Evolutionary conservation across 139 green algal species (phyloP).

Genomic region (Bryopsis sp.): DNA sequence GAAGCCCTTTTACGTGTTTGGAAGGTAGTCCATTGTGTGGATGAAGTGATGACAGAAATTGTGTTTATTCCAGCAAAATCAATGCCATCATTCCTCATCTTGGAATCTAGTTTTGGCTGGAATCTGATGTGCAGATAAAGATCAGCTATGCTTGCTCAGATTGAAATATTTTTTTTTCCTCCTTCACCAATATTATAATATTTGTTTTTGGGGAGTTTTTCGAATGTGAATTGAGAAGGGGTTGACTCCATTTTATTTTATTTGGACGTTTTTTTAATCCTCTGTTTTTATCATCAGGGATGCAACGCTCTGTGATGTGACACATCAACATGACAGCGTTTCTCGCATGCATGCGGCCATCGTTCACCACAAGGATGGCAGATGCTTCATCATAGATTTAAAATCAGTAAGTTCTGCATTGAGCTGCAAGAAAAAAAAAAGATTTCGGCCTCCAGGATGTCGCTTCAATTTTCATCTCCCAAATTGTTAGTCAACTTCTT

Average conservation of each 20-base stretch:
- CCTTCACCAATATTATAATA: background rate
- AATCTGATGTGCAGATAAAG: background rate
- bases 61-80: no score
- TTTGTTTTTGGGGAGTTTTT: background rate
- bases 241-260: background rate
- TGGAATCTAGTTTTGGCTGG: background rate
- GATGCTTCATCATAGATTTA: slow-evolving; percentile 17
- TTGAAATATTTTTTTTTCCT: background rate
- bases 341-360: slow-evolving; percentile 16
- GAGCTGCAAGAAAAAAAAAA: no score
- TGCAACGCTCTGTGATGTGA: background rate
- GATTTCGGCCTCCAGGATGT: no score
- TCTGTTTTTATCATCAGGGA: slow-evolving; percentile 9
- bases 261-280: background rate
- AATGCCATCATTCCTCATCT: no score
- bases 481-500: no score
- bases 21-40: slow-evolving; percentile 15
- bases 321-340: slow-evolving; percentile 2
- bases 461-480: no score
- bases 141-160: background rate
- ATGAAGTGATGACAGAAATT: background rate
- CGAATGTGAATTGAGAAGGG: background rate
- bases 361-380: slow-evolving; percentile 15
- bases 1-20: slow-evolving; percentile 20
- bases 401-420: no score